These are phyloP conservation scores for Aspergillus quadrilineatus DNA, from an alignment of 2,329 filamentous ascomycete species.

Conservation along the genomic window DNA sequence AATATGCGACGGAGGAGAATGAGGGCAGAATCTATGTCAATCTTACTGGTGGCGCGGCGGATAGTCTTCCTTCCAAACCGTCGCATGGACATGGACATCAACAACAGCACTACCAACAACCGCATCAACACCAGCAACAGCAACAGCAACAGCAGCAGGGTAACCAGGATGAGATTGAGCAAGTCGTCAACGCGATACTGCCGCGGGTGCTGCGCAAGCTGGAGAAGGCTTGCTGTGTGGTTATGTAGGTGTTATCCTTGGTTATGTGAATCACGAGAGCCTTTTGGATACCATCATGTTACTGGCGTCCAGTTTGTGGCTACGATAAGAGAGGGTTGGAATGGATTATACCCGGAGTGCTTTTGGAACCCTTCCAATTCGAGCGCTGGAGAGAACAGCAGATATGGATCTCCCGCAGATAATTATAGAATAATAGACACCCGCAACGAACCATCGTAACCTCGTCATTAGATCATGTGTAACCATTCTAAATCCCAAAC, in stretches of 20 bases:
- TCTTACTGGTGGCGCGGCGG: constrained; percentile 68
- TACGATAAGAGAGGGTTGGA: not conserved
- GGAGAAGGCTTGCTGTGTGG: constrained; percentile 68
- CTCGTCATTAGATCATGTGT: constrained; percentile 4
- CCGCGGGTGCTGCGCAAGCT: constrained; percentile 63
- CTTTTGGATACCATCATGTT: not conserved
- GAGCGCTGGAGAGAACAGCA: not conserved
- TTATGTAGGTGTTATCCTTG: constrained; percentile 60
- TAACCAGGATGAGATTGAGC: constrained; percentile 58
- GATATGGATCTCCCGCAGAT: not conserved
- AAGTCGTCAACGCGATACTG: constrained; percentile 61
- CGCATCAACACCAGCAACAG: constrained; percentile 40
- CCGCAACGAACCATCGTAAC: not conserved
- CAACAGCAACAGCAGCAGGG: constrained; percentile 48
- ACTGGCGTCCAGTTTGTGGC: not conserved
- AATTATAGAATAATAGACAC: not conserved
- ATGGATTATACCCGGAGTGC: constrained; percentile 20
- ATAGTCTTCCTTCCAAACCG: constrained; percentile 39
- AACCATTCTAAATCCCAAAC: not conserved
- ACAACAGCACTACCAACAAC: constrained; percentile 37
- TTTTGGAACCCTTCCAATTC: not conserved
- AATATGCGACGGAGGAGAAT: constrained; percentile 84
- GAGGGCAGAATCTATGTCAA: constrained; percentile 87
- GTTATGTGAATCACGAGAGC: not conserved
- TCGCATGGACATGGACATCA: constrained; percentile 28